Evolutionary conservation across 192 early-diverging fungal species (phyloP).

Genomic region (Pilaira anomala): DNA sequence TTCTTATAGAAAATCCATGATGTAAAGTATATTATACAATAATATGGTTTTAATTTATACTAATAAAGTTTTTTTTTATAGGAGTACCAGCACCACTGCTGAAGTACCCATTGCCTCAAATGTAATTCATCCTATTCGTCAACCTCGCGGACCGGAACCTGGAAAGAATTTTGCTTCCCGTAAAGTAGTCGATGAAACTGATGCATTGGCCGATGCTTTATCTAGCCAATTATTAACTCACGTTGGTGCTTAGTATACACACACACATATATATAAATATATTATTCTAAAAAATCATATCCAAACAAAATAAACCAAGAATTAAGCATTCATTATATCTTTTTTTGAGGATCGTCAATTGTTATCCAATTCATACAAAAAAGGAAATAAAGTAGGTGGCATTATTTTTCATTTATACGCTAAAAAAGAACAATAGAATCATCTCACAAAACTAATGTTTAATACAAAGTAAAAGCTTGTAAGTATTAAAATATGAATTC

Average conservation of each 20-base stretch:
- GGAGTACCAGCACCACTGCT: conserved; percentile 14
- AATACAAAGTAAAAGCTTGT: too few species aligned
- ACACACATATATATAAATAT: too few species aligned
- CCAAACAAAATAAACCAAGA: too few species aligned
- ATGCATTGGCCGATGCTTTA: conserved; percentile 9
- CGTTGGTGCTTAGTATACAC: background rate
- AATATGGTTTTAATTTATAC: background rate
- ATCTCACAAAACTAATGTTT: too few species aligned
- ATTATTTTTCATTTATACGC: too few species aligned
- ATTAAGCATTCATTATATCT: too few species aligned
- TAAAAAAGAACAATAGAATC: too few species aligned
- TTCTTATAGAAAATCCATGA: conserved; percentile 34
- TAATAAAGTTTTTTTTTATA: background rate
- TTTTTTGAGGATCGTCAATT: too few species aligned
- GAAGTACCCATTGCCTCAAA: conserved; percentile 8
- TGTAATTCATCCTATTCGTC: conserved; percentile 67
- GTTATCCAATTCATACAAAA: too few species aligned
- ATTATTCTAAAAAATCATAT: too few species aligned
- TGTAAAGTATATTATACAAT: conserved; percentile 17
- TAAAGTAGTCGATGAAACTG: conserved; percentile 19
- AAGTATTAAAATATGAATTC: too few species aligned
- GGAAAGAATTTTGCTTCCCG: conserved; percentile 71
- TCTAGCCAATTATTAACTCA: background rate
- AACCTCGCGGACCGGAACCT: conserved; percentile 72
- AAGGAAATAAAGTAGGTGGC: too few species aligned